Conservation (phyloP, 2,329 filamentous ascomycete species). For the Lachnellula cervina region DNA sequence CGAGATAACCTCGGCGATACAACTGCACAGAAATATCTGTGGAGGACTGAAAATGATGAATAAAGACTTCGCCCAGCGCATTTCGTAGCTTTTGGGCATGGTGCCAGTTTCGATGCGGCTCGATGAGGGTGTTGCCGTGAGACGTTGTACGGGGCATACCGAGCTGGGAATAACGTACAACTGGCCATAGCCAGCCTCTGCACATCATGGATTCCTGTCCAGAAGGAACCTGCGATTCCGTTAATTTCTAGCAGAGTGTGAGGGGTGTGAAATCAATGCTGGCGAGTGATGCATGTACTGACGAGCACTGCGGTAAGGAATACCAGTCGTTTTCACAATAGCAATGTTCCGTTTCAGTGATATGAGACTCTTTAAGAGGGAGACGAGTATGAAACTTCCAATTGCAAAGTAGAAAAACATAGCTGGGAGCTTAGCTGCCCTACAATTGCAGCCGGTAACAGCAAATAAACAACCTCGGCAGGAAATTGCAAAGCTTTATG, state of each 20-base stretch:
- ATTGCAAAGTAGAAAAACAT: background rate
- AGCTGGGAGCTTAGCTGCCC: background rate
- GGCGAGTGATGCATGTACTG: background rate
- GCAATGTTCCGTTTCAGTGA: background rate
- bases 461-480: background rate
- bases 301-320: background rate
- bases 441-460: background rate
- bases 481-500: background rate
- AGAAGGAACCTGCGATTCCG: background rate
- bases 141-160: background rate
- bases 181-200: background rate
- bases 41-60: background rate
- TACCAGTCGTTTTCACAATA: background rate
- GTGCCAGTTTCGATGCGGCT: background rate
- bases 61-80: background rate
- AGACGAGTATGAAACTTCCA: background rate
- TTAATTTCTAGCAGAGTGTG: background rate
- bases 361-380: background rate
- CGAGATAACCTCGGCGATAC: background rate
- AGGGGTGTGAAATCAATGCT: no score
- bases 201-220: background rate
- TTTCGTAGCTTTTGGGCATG: background rate
- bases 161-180: background rate
- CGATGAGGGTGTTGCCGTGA: background rate
- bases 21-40: background rate